phyloP scores from a whole-genome alignment of 768 basidiomycete species.

The Tylopilus sp. region DNA sequence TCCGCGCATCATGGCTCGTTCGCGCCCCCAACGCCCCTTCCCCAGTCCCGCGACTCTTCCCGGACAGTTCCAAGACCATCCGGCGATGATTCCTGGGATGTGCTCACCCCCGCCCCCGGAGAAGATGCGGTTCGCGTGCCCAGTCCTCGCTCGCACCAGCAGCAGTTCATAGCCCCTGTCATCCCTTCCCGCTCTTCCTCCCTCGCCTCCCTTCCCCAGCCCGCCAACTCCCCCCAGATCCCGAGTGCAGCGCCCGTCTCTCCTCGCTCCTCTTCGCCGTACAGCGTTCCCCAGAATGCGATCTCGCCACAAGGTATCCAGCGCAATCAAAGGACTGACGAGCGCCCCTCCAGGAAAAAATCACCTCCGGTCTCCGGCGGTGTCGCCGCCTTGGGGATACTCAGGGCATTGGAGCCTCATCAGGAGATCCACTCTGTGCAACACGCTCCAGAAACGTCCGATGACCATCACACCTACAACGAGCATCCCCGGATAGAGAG shows the following conservation, averaged over 20 bases:
- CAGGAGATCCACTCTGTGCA: constrained; percentile 16
- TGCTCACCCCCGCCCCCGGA: constrained; percentile 29
- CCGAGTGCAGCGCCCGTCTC: constrained; percentile 20
- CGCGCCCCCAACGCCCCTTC: neutral
- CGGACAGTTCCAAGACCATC: constrained; percentile 30
- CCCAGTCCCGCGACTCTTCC: constrained; percentile 9
- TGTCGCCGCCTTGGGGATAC: constrained; percentile 14
- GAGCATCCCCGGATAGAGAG: constrained; percentile 30
- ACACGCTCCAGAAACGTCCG: constrained; percentile 24
- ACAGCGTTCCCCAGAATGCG: constrained; percentile 33
- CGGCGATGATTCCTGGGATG: constrained; percentile 48
- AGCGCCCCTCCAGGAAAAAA: constrained; percentile 28
- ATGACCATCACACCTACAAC: constrained; percentile 29
- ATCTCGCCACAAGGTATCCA: constrained; percentile 14
- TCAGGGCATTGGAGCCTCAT: constrained; percentile 57
- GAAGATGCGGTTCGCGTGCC: constrained; percentile 23
- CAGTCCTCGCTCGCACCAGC: constrained; percentile 24
- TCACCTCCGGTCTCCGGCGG: constrained; percentile 30
- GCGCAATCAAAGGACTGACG: constrained; percentile 17
- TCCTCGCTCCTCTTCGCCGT: constrained; percentile 46
- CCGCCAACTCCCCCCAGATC: constrained; percentile 38
- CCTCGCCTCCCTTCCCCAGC: constrained; percentile 44
- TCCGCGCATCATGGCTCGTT: constrained; percentile 23
- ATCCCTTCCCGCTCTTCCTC: constrained; percentile 51
- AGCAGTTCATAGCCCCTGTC: constrained; percentile 26